Evolutionary conservation across 495 filamentous ascomycete species (phyloP).

Genomic region (Penicillium soppii): DNA sequence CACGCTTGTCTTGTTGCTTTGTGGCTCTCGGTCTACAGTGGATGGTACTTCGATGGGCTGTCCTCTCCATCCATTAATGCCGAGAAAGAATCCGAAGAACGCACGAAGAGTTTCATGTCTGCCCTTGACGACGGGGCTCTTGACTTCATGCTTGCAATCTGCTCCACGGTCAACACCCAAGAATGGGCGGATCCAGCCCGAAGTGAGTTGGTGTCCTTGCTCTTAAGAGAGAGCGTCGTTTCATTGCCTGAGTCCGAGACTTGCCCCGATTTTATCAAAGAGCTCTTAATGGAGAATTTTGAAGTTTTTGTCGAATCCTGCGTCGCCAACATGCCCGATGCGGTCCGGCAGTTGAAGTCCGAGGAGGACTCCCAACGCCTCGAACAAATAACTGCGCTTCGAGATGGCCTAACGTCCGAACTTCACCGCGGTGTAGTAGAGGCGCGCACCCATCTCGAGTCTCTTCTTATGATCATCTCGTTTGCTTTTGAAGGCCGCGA

Average conservation of each 20-base stretch:
- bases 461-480: conserved; percentile 87
- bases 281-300: conserved; percentile 71
- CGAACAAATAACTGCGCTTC: conserved; percentile 56
- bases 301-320: conserved; percentile 86
- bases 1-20: conserved; percentile 71
- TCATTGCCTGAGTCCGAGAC: conserved; percentile 59
- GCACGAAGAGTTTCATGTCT: conserved; percentile 67
- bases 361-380: conserved; percentile 88
- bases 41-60: conserved; percentile 73
- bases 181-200: conserved; percentile 83
- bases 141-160: conserved; percentile 82
- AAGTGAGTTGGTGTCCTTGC: conserved; percentile 67
- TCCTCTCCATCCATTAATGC: conserved; percentile 51
- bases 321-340: conserved; percentile 91
- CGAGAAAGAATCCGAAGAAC: conserved; percentile 64
- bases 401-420: conserved; percentile 47
- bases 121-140: conserved; percentile 88
- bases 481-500: conserved; percentile 83
- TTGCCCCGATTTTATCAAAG: conserved; percentile 64
- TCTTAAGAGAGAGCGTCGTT: conserved; percentile 73
- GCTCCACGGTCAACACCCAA: conserved; percentile 68
- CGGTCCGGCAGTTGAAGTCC: conserved; percentile 77
- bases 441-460: conserved; percentile 75
- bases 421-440: conserved; percentile 48
- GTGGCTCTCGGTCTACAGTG: conserved; percentile 93